These are phyloP conservation scores for Solioccasus polychromus DNA, from an alignment of 768 basidiomycete species.

Conservation along the genomic window DNA sequence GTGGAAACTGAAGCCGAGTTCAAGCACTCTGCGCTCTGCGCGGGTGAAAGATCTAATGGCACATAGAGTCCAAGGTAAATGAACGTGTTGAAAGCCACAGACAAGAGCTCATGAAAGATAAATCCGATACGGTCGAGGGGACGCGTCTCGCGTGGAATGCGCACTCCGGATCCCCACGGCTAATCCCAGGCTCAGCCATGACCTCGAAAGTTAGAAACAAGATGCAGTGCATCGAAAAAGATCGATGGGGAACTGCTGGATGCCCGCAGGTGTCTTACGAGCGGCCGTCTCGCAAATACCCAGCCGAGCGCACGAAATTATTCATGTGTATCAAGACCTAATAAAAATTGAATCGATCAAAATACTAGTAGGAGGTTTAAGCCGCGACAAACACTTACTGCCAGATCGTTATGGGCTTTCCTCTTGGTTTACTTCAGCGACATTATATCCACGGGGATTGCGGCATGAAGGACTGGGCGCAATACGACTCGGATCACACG, in stretches of 20 bases:
- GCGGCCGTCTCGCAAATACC: too few species aligned
- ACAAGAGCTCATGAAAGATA: slow-evolving; percentile 30
- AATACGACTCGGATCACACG: too few species aligned
- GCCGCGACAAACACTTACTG: too few species aligned
- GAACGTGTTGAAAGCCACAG: slow-evolving; percentile 33
- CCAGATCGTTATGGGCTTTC: too few species aligned
- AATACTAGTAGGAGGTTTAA: too few species aligned
- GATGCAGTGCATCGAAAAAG: slow-evolving; percentile 44
- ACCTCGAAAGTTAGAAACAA: slow-evolving; percentile 54
- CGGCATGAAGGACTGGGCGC: too few species aligned
- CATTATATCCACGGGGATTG: not conserved
- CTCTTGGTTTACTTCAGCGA: not conserved
- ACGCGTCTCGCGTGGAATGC: slow-evolving; percentile 24
- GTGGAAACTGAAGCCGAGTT: too few species aligned
- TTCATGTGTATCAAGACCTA: not conserved
- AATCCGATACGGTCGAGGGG: slow-evolving; percentile 36
- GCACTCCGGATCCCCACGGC: slow-evolving; percentile 36
- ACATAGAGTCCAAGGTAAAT: slow-evolving; percentile 47
- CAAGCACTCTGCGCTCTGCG: too few species aligned
- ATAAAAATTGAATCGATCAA: too few species aligned
- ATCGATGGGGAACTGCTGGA: not conserved
- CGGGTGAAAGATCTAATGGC: too few species aligned
- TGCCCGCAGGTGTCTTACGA: too few species aligned
- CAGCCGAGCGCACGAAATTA: too few species aligned
- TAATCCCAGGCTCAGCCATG: slow-evolving; percentile 62